These are phyloP conservation scores for Karstenula rhodostoma DNA, from an alignment of 2,329 filamentous ascomycete genomes.

Conservation along the genomic window DNA sequence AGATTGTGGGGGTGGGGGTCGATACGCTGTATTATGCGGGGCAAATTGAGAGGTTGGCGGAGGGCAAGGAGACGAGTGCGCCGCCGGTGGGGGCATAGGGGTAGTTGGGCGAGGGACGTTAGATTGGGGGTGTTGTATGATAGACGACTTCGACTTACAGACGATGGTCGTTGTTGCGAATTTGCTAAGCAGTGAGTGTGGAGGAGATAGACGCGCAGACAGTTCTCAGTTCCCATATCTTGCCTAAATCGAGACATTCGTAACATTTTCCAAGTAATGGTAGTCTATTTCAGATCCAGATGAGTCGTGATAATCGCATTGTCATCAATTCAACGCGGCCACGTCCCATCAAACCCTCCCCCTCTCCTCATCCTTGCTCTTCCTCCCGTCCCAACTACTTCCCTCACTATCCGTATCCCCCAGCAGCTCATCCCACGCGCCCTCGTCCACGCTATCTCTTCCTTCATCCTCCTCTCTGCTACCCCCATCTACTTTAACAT, in stretches of 20 bases:
- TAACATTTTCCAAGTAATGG: too few relatives aligned
- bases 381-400: slow-evolving; percentile 25
- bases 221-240: too few relatives aligned
- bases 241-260: too few relatives aligned
- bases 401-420: slow-evolving; percentile 39
- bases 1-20: background rate
- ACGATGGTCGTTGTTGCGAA: too few relatives aligned
- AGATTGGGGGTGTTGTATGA: too few relatives aligned
- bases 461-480: slow-evolving; percentile 26
- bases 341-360: background rate
- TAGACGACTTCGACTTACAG: too few relatives aligned
- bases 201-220: too few relatives aligned
- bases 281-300: too few relatives aligned
- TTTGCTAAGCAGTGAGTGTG: too few relatives aligned
- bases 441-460: slow-evolving; percentile 26
- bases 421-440: slow-evolving; percentile 41
- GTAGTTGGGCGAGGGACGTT: background rate
- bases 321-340: background rate
- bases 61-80: background rate
- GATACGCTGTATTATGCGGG: slow-evolving; percentile 7
- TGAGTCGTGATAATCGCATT: too few relatives aligned
- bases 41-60: slow-evolving; percentile 3
- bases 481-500: slow-evolving; percentile 40
- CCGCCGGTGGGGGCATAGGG: slow-evolving; percentile 1
- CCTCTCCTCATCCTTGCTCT: slow-evolving; percentile 35